phyloP scores from a whole-genome alignment of 371 early-diverging fungal species.

The Syncephalastrum sp. region DNA sequence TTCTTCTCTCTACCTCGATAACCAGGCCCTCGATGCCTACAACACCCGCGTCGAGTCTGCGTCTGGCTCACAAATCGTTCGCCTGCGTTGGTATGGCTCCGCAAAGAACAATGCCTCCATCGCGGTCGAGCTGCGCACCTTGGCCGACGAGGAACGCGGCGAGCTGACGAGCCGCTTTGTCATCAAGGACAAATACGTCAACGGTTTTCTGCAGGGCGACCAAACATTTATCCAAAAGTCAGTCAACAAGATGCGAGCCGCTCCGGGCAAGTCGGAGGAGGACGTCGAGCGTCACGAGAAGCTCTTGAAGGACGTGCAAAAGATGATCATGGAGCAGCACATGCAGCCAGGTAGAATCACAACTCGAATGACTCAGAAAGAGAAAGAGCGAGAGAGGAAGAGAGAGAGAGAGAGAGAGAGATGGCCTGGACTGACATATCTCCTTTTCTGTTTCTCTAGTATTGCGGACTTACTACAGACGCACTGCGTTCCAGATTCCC shows the following conservation, averaged over 20 bases:
- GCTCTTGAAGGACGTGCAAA: slow-evolving; percentile 82
- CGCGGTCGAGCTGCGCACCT: slow-evolving; percentile 97
- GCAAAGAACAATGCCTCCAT: slow-evolving; percentile 65
- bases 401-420: background rate
- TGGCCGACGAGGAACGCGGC: slow-evolving; percentile 97
- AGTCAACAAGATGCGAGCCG: slow-evolving; percentile 79
- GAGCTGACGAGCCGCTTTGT: slow-evolving; percentile 96
- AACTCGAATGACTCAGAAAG: no score
- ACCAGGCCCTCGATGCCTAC: slow-evolving; percentile 89
- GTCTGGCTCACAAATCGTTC: slow-evolving; percentile 89
- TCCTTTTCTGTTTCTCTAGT: slow-evolving; percentile 38
- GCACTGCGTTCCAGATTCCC: slow-evolving; percentile 99
- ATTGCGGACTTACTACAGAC: slow-evolving; percentile 95
- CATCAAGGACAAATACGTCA: slow-evolving; percentile 93
- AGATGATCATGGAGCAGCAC: slow-evolving; percentile 70
- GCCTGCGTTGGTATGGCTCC: slow-evolving; percentile 92
- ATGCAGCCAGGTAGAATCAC: slow-evolving; percentile 74
- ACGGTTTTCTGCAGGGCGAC: slow-evolving; percentile 80
- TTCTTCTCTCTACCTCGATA: slow-evolving; percentile 96
- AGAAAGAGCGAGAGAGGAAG: background rate
- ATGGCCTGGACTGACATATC: background rate
- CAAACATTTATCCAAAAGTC: slow-evolving; percentile 72
- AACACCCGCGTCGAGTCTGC: slow-evolving; percentile 87
- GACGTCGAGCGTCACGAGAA: slow-evolving; percentile 73
- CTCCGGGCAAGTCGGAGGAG: slow-evolving; percentile 69